Conservation (phyloP, 2,329 filamentous ascomycete genomes). For the Colletotrichum sp. region DNA sequence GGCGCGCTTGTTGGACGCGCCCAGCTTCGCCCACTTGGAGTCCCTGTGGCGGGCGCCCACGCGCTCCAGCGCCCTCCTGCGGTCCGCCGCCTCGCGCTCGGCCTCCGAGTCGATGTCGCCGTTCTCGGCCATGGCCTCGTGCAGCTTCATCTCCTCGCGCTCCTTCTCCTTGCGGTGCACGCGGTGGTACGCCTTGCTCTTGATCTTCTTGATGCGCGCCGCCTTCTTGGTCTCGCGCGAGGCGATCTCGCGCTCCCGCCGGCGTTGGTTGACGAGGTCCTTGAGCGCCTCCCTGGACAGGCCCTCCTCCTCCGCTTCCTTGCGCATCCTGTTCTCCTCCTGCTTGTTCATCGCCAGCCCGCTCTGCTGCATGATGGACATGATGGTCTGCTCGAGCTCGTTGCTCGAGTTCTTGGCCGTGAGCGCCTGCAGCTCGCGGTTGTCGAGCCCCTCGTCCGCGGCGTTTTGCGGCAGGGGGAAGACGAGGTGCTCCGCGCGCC, state of each 20-base stretch:
- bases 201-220: conserved; percentile 98
- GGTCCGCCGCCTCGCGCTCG: conserved; percentile 69
- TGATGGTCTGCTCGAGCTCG: conserved; percentile 84
- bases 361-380: conserved; percentile 88
- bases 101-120: conserved; percentile 69
- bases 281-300: conserved; percentile 75
- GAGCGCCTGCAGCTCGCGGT: conserved; percentile 69
- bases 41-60: conserved; percentile 87
- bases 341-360: conserved; percentile 65
- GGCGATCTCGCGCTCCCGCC: conserved; percentile 81
- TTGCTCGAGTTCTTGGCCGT: conserved; percentile 67
- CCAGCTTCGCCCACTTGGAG: conserved; percentile 89
- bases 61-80: conserved; percentile 79
- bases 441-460: conserved; percentile 62
- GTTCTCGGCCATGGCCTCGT: conserved; percentile 58
- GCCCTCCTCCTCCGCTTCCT: conserved; percentile 71
- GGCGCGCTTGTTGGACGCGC: conserved; percentile 78
- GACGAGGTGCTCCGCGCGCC: conserved; percentile 85
- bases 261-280: conserved; percentile 74
- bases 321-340: conserved; percentile 55
- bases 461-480: conserved; percentile 84
- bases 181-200: conserved; percentile 92
- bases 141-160: conserved; percentile 57
- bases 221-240: conserved; percentile 88
- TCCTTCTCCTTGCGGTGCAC: conserved; percentile 81